A percentile compares a stretch with the other conserved stretches of the same genome.
Evolutionary conservation across 1,139 yeast genomes (phyloP).

Genomic region (Taphrina flavorubra): DNA sequence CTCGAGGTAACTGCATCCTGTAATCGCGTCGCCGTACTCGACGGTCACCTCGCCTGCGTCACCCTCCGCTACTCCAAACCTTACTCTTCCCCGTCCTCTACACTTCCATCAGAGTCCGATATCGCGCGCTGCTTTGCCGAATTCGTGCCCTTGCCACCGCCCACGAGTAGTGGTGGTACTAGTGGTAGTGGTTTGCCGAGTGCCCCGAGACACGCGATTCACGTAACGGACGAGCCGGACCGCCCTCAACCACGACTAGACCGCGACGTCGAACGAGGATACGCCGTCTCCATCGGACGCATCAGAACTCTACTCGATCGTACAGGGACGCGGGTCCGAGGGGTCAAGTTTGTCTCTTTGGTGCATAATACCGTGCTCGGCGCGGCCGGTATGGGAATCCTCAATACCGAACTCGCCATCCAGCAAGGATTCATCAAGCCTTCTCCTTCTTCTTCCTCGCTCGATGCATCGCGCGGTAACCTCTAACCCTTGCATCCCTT

Average conservation of each 20-base stretch:
- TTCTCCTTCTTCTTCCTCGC: background rate
- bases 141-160: conserved; percentile 76
- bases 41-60: conserved; percentile 97
- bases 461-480: conserved; percentile 6
- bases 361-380: conserved; percentile 98
- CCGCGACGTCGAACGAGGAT: conserved; percentile 93
- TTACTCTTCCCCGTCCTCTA: conserved; percentile 65
- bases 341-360: conserved; percentile 91
- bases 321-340: conserved; percentile 50
- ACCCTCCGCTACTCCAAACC: conserved; percentile 79
- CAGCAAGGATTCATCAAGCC: conserved; percentile 73
- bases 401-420: conserved; percentile 86
- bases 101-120: conserved; percentile 63
- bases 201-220: conserved; percentile 91
- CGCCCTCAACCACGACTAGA: conserved; percentile 99
- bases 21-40: conserved; percentile 94
- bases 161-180: too few species aligned
- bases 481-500: background rate
- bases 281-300: conserved; percentile 94
- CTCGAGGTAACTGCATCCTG: conserved; percentile 84
- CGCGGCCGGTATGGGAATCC: conserved; percentile 99
- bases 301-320: conserved; percentile 72
- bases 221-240: conserved; percentile 85
- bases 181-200: conserved; percentile 76
- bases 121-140: conserved; percentile 71